A percentile compares a stretch with the other conserved stretches of the same genome.
Conservation (phyloP, 2,329 filamentous ascomycete genomes). For the Phialophora verrucosa region DNA sequence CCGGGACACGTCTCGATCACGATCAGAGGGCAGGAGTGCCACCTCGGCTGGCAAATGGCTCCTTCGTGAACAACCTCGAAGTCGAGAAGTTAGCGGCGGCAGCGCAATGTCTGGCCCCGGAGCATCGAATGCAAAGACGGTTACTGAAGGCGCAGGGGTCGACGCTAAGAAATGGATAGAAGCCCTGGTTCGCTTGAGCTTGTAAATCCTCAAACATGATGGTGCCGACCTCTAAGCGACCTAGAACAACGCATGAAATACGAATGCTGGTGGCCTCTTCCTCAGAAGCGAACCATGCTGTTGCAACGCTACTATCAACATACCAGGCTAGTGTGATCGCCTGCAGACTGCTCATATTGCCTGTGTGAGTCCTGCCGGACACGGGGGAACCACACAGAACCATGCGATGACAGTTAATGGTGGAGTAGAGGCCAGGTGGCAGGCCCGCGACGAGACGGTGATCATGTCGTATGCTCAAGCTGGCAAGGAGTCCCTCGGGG, state of each 20-base stretch:
- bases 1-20: slow-evolving; percentile 43
- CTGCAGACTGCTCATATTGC: background rate
- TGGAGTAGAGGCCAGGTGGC: background rate
- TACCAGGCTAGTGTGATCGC: background rate
- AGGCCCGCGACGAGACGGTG: no score
- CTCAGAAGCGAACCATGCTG: background rate
- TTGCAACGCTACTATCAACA: background rate
- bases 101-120: slow-evolving; percentile 4
- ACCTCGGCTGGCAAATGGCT: slow-evolving; percentile 40
- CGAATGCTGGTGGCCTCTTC: background rate
- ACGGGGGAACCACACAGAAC: background rate
- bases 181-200: slow-evolving; percentile 52
- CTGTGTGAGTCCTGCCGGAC: background rate
- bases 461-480: background rate
- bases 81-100: slow-evolving; percentile 43
- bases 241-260: slow-evolving; percentile 1
- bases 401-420: background rate
- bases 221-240: slow-evolving; percentile 3
- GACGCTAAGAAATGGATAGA: slow-evolving; percentile 56
- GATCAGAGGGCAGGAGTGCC: slow-evolving; percentile 41
- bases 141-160: slow-evolving; percentile 52
- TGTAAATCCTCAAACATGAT: slow-evolving; percentile 39
- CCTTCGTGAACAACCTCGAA: slow-evolving; percentile 37
- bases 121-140: slow-evolving; percentile 32
- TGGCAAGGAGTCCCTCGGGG: background rate